phyloP scores from a whole-genome alignment of 1,284 basidiomycete species.

The Sparassis latifolia region DNA sequence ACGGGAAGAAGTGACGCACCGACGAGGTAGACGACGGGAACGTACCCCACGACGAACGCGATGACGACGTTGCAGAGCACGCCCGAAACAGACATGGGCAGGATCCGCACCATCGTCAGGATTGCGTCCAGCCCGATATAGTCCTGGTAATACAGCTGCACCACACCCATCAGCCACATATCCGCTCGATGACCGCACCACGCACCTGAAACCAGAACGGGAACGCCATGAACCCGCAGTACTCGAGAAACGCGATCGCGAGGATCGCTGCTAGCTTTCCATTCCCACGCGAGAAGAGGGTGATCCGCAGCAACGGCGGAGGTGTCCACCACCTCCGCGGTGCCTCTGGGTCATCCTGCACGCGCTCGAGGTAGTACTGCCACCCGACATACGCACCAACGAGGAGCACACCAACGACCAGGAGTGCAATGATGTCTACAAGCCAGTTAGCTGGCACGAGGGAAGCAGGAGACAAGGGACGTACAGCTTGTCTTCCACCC shows the following conservation, averaged over 20 bases:
- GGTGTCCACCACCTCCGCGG: constrained; percentile 33
- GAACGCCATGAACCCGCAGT: constrained; percentile 58
- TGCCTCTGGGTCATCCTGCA: constrained; percentile 14
- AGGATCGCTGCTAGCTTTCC: constrained; percentile 64
- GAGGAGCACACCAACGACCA: constrained; percentile 60
- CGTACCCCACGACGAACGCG: constrained; percentile 49
- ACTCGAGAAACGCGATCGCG: constrained; percentile 62
- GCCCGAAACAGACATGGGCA: constrained; percentile 74
- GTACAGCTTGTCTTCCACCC: constrained; percentile 74
- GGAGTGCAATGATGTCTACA: constrained; percentile 56
- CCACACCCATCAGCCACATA: constrained; percentile 5
- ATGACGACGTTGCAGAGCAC: constrained; percentile 66
- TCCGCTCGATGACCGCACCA: neutral
- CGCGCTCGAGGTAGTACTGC: constrained; percentile 57
- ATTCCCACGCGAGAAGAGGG: constrained; percentile 60
- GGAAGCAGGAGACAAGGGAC: constrained; percentile 20
- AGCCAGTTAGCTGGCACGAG: neutral
- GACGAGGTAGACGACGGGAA: constrained; percentile 50
- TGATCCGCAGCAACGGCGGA: constrained; percentile 67
- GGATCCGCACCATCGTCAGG: constrained; percentile 67
- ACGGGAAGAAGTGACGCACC: constrained; percentile 29
- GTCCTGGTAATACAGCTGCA: constrained; percentile 11
- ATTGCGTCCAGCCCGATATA: constrained; percentile 51
- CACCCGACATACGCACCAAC: constrained; percentile 58
- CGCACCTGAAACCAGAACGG: constrained; percentile 49